Conservation (phyloP, 2,329 filamentous ascomycete genomes). For the Ophiostoma sp. region DNA sequence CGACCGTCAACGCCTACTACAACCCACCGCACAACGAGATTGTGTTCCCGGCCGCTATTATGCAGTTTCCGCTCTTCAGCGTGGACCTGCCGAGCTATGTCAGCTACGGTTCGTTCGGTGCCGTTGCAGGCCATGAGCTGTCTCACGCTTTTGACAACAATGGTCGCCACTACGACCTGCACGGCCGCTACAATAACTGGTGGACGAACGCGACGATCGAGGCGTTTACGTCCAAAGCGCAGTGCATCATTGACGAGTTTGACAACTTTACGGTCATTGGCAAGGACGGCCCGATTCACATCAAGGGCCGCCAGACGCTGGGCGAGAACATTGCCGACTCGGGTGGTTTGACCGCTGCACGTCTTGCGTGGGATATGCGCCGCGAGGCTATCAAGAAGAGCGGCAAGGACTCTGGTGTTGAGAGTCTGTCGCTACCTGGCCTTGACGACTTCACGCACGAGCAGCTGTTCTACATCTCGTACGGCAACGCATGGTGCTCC, state of each 20-base stretch:
- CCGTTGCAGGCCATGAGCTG: slow-evolving; percentile 67
- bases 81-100: slow-evolving; percentile 63
- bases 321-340: slow-evolving; percentile 73
- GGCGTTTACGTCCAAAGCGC: slow-evolving; percentile 58
- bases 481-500: slow-evolving; percentile 66
- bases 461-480: slow-evolving; percentile 69
- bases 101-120: slow-evolving; percentile 68
- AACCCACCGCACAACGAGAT: slow-evolving; percentile 66
- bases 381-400: slow-evolving; percentile 37
- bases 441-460: slow-evolving; percentile 63
- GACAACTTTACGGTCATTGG: slow-evolving; percentile 59
- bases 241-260: slow-evolving; percentile 71
- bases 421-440: slow-evolving; percentile 52
- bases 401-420: slow-evolving; percentile 6
- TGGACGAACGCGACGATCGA: slow-evolving; percentile 62
- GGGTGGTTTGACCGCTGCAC: slow-evolving; percentile 64
- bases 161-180: slow-evolving; percentile 64
- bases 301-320: slow-evolving; percentile 64
- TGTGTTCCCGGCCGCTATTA: slow-evolving; percentile 67
- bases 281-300: slow-evolving; percentile 57
- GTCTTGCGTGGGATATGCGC: slow-evolving; percentile 64
- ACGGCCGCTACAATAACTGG: slow-evolving; percentile 66
- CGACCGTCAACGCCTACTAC: slow-evolving; percentile 68
- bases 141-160: slow-evolving; percentile 69
- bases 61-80: slow-evolving; percentile 68